phyloP scores from a whole-genome alignment of 495 filamentous ascomycete genomes.

The Hyaloscypha variabilis region DNA sequence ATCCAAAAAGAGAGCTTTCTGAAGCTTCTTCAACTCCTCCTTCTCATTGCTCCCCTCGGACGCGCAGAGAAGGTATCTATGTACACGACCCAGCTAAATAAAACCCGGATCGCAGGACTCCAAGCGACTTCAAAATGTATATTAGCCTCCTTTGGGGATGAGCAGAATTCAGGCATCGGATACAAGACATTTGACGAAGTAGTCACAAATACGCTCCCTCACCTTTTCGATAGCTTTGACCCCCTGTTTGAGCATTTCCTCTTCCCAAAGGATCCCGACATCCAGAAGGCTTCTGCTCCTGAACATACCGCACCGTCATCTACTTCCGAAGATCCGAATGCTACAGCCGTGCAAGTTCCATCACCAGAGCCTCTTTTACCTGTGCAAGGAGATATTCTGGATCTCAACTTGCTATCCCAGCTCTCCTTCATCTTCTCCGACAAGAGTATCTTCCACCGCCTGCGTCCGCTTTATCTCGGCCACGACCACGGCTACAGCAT shows the following conservation, averaged over 20 bases:
- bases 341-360: conserved; percentile 8
- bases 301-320: not conserved
- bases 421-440: conserved; percentile 14
- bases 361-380: conserved; percentile 17
- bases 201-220: conserved; percentile 11
- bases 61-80: conserved; percentile 11
- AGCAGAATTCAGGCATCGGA: conserved; percentile 4
- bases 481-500: conserved; percentile 15
- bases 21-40: conserved; percentile 13
- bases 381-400: conserved; percentile 13
- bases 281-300: conserved; percentile 4
- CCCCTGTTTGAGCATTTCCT: conserved; percentile 15
- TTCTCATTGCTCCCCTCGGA: conserved; percentile 10
- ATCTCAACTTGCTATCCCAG: conserved; percentile 15
- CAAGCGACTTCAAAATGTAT: conserved; percentile 4
- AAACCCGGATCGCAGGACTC: conserved; percentile 6
- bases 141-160: conserved; percentile 6
- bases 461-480: conserved; percentile 10
- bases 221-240: conserved; percentile 12
- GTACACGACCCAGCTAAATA: conserved; percentile 10
- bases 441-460: conserved; percentile 10
- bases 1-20: conserved; percentile 12
- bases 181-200: conserved; percentile 13
- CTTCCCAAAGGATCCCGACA: conserved; percentile 11
- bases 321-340: conserved; percentile 1